Conservation (phyloP, 2,329 filamentous ascomycete species). For the Epichloe glyceriae region DNA sequence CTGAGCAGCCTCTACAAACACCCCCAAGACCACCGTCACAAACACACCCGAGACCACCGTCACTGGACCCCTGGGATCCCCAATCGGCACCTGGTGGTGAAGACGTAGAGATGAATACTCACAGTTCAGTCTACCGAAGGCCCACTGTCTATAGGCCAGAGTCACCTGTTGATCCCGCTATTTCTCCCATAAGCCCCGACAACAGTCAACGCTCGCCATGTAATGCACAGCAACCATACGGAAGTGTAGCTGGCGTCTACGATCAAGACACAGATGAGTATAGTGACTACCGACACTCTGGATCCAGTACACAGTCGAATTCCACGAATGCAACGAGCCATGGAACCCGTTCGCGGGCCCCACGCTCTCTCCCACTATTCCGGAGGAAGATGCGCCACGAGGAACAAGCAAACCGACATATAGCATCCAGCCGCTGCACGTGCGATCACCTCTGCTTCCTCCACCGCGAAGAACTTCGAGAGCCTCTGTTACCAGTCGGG, state of each 20-base stretch:
- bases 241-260: constrained; percentile 1
- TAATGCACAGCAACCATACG: neutral
- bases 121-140: constrained; percentile 12
- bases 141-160: constrained; percentile 4
- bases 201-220: neutral
- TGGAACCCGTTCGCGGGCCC: constrained; percentile 3
- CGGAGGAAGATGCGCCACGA: constrained; percentile 6
- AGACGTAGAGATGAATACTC: constrained; percentile 11
- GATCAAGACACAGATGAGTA: constrained; percentile 5
- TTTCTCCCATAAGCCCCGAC: constrained; percentile 5
- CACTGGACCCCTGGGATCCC: constrained; percentile 30
- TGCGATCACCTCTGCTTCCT: constrained; percentile 1
- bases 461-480: neutral
- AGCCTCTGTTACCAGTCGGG: neutral
- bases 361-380: constrained; percentile 8
- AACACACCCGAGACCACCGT: constrained; percentile 23
- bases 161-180: constrained; percentile 9
- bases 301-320: constrained; percentile 8
- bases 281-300: constrained; percentile 8
- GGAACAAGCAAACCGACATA: neutral
- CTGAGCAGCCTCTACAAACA: constrained; percentile 11
- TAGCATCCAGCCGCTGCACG: constrained; percentile 4
- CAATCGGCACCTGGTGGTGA: constrained; percentile 11
- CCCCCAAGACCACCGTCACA: constrained; percentile 24
- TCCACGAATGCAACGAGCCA: constrained; percentile 6